Percentiles rank a stretch among this genome's conserved stretches.
Conservation (phyloP, 192 early-diverging fungal genomes). For the Rhizophagus clarus region DNA sequence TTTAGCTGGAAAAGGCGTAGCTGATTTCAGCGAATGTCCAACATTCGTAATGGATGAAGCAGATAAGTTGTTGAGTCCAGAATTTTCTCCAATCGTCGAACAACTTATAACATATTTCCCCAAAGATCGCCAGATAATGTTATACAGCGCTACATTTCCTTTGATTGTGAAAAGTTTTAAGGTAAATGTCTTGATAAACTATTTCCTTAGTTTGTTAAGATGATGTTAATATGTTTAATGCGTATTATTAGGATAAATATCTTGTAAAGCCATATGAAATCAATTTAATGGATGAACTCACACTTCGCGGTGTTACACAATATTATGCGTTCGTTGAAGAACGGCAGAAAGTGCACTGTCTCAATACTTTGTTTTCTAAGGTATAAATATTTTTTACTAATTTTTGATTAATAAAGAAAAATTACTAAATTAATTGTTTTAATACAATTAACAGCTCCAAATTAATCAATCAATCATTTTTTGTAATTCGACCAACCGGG, state of each 20-base stretch:
- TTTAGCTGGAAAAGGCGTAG: slow-evolving; percentile 92
- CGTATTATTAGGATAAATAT: slow-evolving; percentile 71
- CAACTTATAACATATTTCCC: slow-evolving; percentile 92
- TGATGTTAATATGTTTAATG: not conserved
- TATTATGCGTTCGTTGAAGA: slow-evolving; percentile 99
- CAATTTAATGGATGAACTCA: slow-evolving; percentile 99
- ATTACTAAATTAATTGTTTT: not conserved
- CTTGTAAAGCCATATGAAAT: slow-evolving; percentile 97
- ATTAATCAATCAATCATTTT: slow-evolving; percentile 99
- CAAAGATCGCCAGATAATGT: slow-evolving; percentile 89
- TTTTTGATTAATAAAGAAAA: not conserved
- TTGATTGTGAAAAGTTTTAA: slow-evolving; percentile 98
- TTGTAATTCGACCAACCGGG: slow-evolving; percentile 98
- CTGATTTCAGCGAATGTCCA: slow-evolving; percentile 84
- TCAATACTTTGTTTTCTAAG: slow-evolving; percentile 93
- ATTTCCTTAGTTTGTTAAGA: not conserved
- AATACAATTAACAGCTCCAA: slow-evolving; percentile 70
- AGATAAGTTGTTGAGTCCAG: slow-evolving; percentile 96
- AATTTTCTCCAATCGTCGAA: slow-evolving; percentile 98
- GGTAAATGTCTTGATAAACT: slow-evolving; percentile 25
- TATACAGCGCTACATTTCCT: slow-evolving; percentile 97
- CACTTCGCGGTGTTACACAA: slow-evolving; percentile 96
- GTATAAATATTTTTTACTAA: slow-evolving; percentile 38
- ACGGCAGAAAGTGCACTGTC: slow-evolving; percentile 96
- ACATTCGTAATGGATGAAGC: slow-evolving; percentile 99